Base-by-base conservation (phyloP, 2,329 filamentous ascomycete species). In the Drechslerella stenobrocha region DNA sequence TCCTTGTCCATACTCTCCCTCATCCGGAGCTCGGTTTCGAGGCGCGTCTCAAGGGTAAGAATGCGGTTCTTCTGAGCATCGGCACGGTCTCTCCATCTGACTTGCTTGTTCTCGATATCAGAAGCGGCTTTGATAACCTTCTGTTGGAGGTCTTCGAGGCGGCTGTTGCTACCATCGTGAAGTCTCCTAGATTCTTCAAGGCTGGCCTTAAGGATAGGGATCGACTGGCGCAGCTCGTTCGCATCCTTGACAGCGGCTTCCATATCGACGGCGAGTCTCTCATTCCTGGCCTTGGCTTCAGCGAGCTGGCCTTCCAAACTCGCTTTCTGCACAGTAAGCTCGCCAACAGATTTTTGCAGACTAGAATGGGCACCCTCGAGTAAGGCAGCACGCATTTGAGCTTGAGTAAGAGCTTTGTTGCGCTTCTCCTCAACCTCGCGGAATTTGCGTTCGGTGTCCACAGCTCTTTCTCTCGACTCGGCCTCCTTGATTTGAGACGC, bases 181-280 rank as follows among this genome's bases (percentile, higher is more conserved):
- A 95, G 83, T 70, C 87, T 85, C 74, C 91, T 85, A 73, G 90
- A 92, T 77, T 96, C 91, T 73, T 93, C 86, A 40, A 93, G 83
- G 74, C 95, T 90, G 45, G 83, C 83, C 69, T 86, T 84, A 57
- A 96, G 81, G 20, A 85, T 86, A 69, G 86, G 84, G 61, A 95
- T 84, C 26, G 86, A 85, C 74, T 83, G 85, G 72, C 86, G 85
- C 59, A 96, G 80, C 70, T 87, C 86, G 75, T 87, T 89, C 72
- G 89, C 90, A 70, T 84, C 82, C 42, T 77, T 76, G 70, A 80
- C 81, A 46, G 80, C 80, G 28, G 81, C 77, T 48, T 86, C 81
- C 7, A 84, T 79, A 64, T 86, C 81, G 44, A 80, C 77, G 45
- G 82, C 81, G 79, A 83, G 84, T 70, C 82, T 82, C 70, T 81